These are phyloP conservation scores for Epichloe sp. DNA, from an alignment of 2,329 filamentous ascomycete species.

Conservation along the genomic window DNA sequence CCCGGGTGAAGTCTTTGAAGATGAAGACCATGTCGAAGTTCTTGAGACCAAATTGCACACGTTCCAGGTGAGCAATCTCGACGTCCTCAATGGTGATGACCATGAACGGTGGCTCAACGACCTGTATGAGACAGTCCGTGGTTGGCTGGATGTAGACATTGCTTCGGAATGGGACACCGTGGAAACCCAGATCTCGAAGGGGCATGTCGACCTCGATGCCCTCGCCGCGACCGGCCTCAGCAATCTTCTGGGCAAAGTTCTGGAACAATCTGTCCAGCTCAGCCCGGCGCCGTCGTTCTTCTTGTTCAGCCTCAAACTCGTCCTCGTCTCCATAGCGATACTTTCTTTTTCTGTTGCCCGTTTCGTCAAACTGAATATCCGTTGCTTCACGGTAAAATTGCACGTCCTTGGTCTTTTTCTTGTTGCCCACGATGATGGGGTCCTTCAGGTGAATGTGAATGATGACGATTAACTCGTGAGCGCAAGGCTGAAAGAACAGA, in stretches of 20 bases:
- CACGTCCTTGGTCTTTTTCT: slow-evolving; percentile 96
- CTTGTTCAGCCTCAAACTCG: slow-evolving; percentile 96
- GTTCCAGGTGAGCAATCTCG: slow-evolving; percentile 89
- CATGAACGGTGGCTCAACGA: slow-evolving; percentile 94
- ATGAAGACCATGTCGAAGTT: slow-evolving; percentile 98
- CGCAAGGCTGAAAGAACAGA: slow-evolving; percentile 95
- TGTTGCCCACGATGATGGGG: slow-evolving; percentile 92
- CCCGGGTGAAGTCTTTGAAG: slow-evolving; percentile 90
- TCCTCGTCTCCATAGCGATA: slow-evolving; percentile 97
- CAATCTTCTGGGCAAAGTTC: slow-evolving; percentile 92
- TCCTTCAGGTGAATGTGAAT: slow-evolving; percentile 98
- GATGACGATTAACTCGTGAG: slow-evolving; percentile 91
- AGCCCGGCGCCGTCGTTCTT: slow-evolving; percentile 81
- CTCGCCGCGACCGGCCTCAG: slow-evolving; percentile 72
- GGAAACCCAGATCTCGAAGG: slow-evolving; percentile 91
- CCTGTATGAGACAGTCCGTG: slow-evolving; percentile 90
- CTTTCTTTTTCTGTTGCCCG: slow-evolving; percentile 93
- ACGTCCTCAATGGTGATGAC: slow-evolving; percentile 93
- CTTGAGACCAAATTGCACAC: slow-evolving; percentile 92
- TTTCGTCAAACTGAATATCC: slow-evolving; percentile 97
- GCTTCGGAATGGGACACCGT: slow-evolving; percentile 88
- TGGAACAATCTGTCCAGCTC: slow-evolving; percentile 94
- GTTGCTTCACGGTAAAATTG: slow-evolving; percentile 98
- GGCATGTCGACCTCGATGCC: slow-evolving; percentile 92
- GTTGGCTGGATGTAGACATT: slow-evolving; percentile 94